Base-by-base conservation (phyloP, 306 rosid species). In the Heteromeles arbutifolia region DNA sequence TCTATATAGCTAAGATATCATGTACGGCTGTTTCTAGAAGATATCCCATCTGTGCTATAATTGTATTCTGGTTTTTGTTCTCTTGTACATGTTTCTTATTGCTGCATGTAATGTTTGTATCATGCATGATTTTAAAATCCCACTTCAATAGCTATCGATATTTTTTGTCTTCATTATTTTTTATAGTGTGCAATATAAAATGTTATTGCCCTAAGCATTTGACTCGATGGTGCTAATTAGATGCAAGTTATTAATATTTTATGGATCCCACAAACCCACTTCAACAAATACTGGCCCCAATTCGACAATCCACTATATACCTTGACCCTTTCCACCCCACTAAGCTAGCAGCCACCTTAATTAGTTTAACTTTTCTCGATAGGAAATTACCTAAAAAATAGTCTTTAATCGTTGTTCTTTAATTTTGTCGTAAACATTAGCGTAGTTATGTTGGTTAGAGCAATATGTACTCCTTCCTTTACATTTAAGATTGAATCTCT, bases 261-360 rank as follows among this genome's bases (percentile, higher is more conserved):
- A 41, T 72, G 43, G 37, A 82, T 78, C 83, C 70, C 68, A 82
- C 77, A 57, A 34, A 59, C 26, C 61, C 59, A 74, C 69, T 74
- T 18, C 76, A 39, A 58, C 76, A 61, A 41, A 4, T 58, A 26
- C 67, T 66, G 15, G 52, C 73, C 73, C 54, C 76, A 82, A 74
- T 69, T 72, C 85, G 74, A 82, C 82, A 44, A 50, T 69, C 73
- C 81, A 80, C 81, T 77, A 74, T 67, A 85, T 59, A 74, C 76
- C 84, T 79, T 77, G 84, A 34, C 83, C 82, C 70, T 84, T 84
- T 63, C 66, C 64, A 84, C 84, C 78, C 85, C 90, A 87, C 89
- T 85, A 77, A 77, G 19, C 58, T 59, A 58, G 39, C 65, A 82
- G 61, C 80, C 81, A 79, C 82, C 84, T 58, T 79, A 31, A 64